Evolutionary conservation across 2,329 filamentous ascomycete genomes (phyloP).

Genomic region (Xenosphaeropsis pyriputrescens): DNA sequence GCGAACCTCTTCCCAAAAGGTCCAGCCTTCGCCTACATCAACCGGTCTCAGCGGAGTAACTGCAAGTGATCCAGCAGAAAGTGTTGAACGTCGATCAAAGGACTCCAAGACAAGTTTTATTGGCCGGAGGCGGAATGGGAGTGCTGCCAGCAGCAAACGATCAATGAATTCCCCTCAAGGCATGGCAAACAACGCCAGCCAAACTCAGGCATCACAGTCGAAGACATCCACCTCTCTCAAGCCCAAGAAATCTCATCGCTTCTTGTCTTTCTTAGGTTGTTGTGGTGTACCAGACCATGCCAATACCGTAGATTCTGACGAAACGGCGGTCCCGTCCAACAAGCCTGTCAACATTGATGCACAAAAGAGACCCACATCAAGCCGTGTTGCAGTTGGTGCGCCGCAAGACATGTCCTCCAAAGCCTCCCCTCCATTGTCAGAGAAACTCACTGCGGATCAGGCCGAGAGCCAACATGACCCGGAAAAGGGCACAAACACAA

Average conservation of each 20-base stretch:
- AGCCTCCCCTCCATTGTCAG: too few species aligned
- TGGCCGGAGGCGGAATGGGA: constrained; percentile 49
- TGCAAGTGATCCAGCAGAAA: constrained; percentile 42
- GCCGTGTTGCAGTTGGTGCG: too few species aligned
- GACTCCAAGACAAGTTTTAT: constrained; percentile 50
- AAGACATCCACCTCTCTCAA: constrained; percentile 15
- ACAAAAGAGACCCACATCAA: too few species aligned
- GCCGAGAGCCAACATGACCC: constrained; percentile 6
- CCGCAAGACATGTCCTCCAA: too few species aligned
- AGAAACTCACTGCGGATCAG: too few species aligned
- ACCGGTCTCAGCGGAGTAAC: constrained; percentile 46
- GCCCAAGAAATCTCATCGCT: constrained; percentile 23
- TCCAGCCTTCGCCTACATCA: constrained; percentile 42
- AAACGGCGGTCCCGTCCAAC: constrained; percentile 26
- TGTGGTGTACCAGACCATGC: constrained; percentile 26
- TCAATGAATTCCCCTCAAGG: constrained; percentile 28
- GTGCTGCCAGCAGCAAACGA: constrained; percentile 48
- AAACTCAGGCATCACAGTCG: constrained; percentile 17
- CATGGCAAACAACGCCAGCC: constrained; percentile 21
- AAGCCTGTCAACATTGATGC: constrained; percentile 20
- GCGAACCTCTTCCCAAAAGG: constrained; percentile 45
- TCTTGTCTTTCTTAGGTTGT: constrained; percentile 30
- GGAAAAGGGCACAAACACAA: background rate
- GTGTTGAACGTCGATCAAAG: constrained; percentile 48
- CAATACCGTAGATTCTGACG: constrained; percentile 25